Base-by-base conservation (phyloP, 2,329 filamentous ascomycete genomes). In the Xylaria multiplex region DNA sequence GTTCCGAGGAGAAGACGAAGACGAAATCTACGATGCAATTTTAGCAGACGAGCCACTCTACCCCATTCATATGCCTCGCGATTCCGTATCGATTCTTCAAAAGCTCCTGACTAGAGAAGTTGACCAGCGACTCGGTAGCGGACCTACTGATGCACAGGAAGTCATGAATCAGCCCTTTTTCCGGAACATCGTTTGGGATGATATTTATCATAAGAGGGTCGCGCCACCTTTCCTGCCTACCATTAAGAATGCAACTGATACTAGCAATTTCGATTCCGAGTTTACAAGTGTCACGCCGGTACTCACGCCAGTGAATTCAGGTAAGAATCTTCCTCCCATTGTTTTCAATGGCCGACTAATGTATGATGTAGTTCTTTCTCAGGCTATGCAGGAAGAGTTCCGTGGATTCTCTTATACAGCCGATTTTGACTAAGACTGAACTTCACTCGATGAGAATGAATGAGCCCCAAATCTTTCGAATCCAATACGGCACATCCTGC, bases 301-400 rank as follows among this genome's bases (percentile, higher is more conserved):
- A 64, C 86, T 99, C 72, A 99, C 96, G 35, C 96, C 96, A 58
- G 96, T 99, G 62, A 94, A 98, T 81, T 97, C 93, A 81, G 93
- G 94, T 96, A 91, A 83, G 91, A 16, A n/a, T 85, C 65, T 59
- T 46, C 24, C 19, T 35, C 13, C 4, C 27, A n/a, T 27, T 14
- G 30, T 27, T 45, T 52, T 69, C 1, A 32, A 19, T 6, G 6
- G 69, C n/a, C 35, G 24, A 54, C 76, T 81, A 67, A 76, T 50
- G 1, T 19, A 11, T 46, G 11, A n/a, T 40, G 49, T 72, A 97
- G 96, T 99, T 50, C 86, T 99, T 70, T 97, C 95, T 32, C 96
- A 98, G 84, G 93, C 93, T 49, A 98, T 98, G 94, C 96, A 99
- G 83, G 96, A 99, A 83, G 94, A 99, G 79, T 99, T 99, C 91